phyloP scores from a whole-genome alignment of 164 flowering plant genomes.

The Berberis vulgaris region DNA sequence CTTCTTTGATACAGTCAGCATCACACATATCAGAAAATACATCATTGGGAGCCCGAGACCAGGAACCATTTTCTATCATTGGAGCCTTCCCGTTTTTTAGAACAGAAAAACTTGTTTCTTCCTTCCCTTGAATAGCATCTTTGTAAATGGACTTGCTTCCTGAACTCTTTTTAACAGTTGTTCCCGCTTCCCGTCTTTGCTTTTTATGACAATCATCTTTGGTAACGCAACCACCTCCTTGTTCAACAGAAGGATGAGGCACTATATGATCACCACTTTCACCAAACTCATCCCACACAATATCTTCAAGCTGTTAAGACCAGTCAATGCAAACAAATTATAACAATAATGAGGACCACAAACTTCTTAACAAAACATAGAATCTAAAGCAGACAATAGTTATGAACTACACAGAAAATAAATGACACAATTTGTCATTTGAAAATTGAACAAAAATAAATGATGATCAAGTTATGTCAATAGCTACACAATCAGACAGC shows the following conservation, averaged over 20 bases:
- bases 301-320: constrained; percentile 56
- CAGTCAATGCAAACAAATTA: neutral
- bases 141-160: constrained; percentile 9
- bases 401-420: too few species aligned
- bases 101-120: constrained; percentile 13
- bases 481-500: too few species aligned
- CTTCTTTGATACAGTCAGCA: constrained; percentile 23
- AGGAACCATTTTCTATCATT: constrained; percentile 41
- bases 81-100: constrained; percentile 16
- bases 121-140: constrained; percentile 20
- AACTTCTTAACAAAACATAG: too few species aligned
- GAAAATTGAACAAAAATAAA: too few species aligned
- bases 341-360: too few species aligned
- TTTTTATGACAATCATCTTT: constrained; percentile 32
- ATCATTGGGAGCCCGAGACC: constrained; percentile 35
- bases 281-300: constrained; percentile 56
- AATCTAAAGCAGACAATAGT: too few species aligned
- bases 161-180: constrained; percentile 15
- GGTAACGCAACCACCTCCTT: constrained; percentile 7
- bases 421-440: too few species aligned
- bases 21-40: constrained; percentile 33
- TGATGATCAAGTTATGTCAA: too few species aligned
- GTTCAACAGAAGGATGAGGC: constrained; percentile 33
- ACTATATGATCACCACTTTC: constrained; percentile 71
- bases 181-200: constrained; percentile 26